Evolutionary conservation across 2,329 filamentous ascomycete species (phyloP).

Genomic region (Cercospora sp.): DNA sequence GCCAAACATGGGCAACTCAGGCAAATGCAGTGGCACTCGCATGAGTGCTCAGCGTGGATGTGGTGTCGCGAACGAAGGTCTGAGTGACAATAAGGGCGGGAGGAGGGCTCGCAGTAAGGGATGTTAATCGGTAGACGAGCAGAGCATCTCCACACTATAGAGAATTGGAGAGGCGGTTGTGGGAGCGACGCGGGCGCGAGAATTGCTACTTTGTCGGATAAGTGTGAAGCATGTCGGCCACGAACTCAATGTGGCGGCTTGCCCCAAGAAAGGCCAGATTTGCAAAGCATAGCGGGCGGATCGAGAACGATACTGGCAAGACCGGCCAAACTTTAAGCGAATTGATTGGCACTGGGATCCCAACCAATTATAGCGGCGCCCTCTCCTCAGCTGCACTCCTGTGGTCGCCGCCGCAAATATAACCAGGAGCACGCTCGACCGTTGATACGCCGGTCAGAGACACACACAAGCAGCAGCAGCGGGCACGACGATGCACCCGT

Average conservation of each 20-base stretch:
- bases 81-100: not conserved
- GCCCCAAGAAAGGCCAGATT: conserved; percentile 14
- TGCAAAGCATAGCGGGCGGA: conserved; percentile 9
- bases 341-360: conserved; percentile 13
- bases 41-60: conserved; percentile 8
- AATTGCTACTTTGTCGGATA: conserved; percentile 18
- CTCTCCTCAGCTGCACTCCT: not conserved
- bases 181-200: conserved; percentile 16
- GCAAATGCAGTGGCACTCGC: conserved; percentile 15
- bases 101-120: conserved; percentile 5
- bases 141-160: conserved; percentile 13
- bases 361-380: conserved; percentile 15
- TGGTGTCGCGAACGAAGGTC: not conserved
- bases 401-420: conserved; percentile 8
- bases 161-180: conserved; percentile 2
- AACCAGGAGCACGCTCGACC: not conserved
- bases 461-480: not conserved
- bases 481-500: not conserved
- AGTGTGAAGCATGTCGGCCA: conserved; percentile 21
- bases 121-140: conserved; percentile 8
- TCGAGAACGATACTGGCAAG: conserved; percentile 3
- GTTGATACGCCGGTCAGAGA: conserved; percentile 1
- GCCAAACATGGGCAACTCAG: conserved; percentile 19
- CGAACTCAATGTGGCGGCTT: conserved; percentile 16
- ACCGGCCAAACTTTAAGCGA: conserved; percentile 14